These are phyloP conservation scores for Claviceps capensis DNA, from an alignment of 2,329 filamentous ascomycete species.

Conservation along the genomic window DNA sequence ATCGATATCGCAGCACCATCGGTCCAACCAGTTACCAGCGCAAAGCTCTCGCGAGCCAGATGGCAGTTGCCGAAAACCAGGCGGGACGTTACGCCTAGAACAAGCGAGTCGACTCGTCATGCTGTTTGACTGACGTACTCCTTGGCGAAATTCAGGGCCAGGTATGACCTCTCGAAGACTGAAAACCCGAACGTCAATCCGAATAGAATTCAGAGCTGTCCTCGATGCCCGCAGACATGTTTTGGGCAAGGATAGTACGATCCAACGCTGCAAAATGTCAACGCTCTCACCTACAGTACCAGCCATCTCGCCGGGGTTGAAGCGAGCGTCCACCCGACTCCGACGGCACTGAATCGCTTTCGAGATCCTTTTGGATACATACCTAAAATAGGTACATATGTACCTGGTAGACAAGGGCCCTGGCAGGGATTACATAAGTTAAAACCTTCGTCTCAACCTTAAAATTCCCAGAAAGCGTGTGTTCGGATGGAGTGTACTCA, in stretches of 20 bases:
- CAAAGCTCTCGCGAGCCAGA: conserved; percentile 72
- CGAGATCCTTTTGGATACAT: too few species aligned
- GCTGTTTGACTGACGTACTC: conserved; percentile 52
- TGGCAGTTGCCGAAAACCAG: conserved; percentile 88
- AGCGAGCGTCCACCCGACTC: too few species aligned
- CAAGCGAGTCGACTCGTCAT: conserved; percentile 69
- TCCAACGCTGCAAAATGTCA: conserved; percentile 40
- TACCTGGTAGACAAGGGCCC: too few species aligned
- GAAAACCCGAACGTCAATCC: conserved; percentile 69
- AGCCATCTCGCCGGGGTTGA: too few species aligned
- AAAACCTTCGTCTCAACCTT: too few species aligned
- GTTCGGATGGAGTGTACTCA: too few species aligned
- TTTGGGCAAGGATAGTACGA: conserved; percentile 17
- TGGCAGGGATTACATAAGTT: too few species aligned
- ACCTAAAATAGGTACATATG: conserved; percentile 13
- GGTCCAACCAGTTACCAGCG: conserved; percentile 47
- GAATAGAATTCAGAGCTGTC: conserved; percentile 18
- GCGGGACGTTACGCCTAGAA: conserved; percentile 79
- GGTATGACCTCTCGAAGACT: too few species aligned
- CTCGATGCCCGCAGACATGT: conserved; percentile 22
- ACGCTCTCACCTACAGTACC: too few species aligned
- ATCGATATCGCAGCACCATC: conserved; percentile 77
- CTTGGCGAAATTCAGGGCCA: too few species aligned
- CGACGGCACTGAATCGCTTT: too few species aligned
- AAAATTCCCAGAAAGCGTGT: too few species aligned